Base-by-base conservation (phyloP, 2,329 filamentous ascomycete genomes). In the Calonectria hawksworthii region DNA sequence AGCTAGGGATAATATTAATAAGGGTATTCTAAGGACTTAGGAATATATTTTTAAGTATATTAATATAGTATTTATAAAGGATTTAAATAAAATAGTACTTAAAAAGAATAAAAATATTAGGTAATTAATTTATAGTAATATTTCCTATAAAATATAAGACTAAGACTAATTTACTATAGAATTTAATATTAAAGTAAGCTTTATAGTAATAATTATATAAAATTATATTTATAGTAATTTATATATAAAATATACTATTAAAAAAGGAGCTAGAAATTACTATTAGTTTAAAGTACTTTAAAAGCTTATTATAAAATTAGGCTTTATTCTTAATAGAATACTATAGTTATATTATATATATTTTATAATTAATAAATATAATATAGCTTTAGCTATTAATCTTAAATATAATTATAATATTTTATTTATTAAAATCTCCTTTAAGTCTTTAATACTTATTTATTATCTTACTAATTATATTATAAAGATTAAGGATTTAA, bases 401-500 rank as follows among this genome's bases (percentile, higher is more conserved):
- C 16, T 74, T 7, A 18, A 30, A 26, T 32, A 74, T 36, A 74
- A 74, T n/a, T 32, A 74, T 34, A 32, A 74, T n/a, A 74, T 74
- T 18, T 70, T 56, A 5, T 74, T 74, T 38, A 74, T 74, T 21
- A 70, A 70, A 36, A 70, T n/a, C n/a, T n/a, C n/a, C n/a, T n/a
- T n/a, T n/a, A n/a, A n/a, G n/a, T n/a, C 28, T 5, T 41, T 74
- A 30, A 50, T 38, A 38, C 59, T 73, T 4, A 52, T 72, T 18
- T 73, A 68, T 26, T 73, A 73, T 32, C 9, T 73, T 13, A 56
- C 6, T 1, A 56, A 56, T 9, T 56, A 56, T 56, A 56, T 10
- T 23, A 56, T 23, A 56, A 56, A 56, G 18, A 23, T 56, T 7
- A 4, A 56, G 9, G 5, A 36, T 56, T 16, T 23, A n/a, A 34